Evolutionary conservation across 2,329 filamentous ascomycete species (phyloP).

Genomic region (Penicillium sp.): DNA sequence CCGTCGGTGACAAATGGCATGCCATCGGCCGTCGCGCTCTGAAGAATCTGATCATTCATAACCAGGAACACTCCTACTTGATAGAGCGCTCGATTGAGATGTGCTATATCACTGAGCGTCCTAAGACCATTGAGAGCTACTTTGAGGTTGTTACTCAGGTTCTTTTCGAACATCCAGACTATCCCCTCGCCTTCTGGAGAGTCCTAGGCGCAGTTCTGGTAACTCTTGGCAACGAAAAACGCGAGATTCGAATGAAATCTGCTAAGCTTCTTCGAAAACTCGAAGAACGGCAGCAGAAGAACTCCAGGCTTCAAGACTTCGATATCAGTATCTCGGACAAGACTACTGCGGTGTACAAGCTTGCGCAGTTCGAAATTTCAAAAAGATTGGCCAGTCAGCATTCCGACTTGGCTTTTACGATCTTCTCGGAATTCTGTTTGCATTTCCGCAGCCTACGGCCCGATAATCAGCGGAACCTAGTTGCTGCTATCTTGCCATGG

Average conservation of each 20-base stretch:
- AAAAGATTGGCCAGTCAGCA: conserved; percentile 85
- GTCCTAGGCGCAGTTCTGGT: conserved; percentile 83
- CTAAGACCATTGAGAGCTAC: conserved; percentile 89
- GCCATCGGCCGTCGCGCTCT: conserved; percentile 82
- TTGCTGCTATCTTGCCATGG: conserved; percentile 93
- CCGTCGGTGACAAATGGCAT: conserved; percentile 86
- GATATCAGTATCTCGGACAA: conserved; percentile 99
- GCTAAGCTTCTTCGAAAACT: conserved; percentile 73
- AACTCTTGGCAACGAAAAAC: conserved; percentile 86
- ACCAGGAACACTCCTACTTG: conserved; percentile 78
- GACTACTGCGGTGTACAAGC: conserved; percentile 95
- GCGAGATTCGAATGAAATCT: conserved; percentile 83
- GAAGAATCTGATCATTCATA: conserved; percentile 84
- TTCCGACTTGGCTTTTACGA: conserved; percentile 80
- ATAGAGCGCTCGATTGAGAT: conserved; percentile 86
- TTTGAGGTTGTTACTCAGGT: conserved; percentile 90
- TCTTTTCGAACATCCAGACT: conserved; percentile 75
- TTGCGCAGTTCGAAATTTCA: conserved; percentile 95
- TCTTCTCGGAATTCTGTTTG: conserved; percentile 91
- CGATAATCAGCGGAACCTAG: conserved; percentile 84
- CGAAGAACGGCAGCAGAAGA: conserved; percentile 77
- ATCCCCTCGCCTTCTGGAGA: conserved; percentile 84
- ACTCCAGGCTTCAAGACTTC: conserved; percentile 90
- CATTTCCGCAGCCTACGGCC: conserved; percentile 87
- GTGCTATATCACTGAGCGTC: conserved; percentile 77